Base-by-base conservation (phyloP, 495 filamentous ascomycete genomes). In the Hypoxylon fuscum region DNA sequence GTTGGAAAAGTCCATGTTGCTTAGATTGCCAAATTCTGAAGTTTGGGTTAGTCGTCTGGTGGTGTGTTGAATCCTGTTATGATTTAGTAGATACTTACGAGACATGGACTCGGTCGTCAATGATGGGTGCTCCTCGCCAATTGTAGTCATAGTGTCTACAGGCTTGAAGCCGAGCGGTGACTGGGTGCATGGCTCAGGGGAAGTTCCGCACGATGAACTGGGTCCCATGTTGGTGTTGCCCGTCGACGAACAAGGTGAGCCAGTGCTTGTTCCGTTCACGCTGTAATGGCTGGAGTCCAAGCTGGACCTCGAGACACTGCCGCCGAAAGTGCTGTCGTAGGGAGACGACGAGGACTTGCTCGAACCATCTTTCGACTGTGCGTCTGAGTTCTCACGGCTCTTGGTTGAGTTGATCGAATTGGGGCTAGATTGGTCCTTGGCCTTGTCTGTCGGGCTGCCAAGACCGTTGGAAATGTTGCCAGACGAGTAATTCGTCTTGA, bases 121-220 rank as follows among this genome's bases (percentile, higher is more conserved):
- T n/a, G 63, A 56, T 12, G 76, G 62, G 1, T 78, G 70, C 53
- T 86, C 83, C 64, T 85, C 83, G 43, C 82, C 81, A 55, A 85
- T 85, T 1, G 83, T 85, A 2, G 77, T 79, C 14, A 85, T 50
- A 0, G 80, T 79, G 47, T 89, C 86, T 59, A 85, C 65, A n/a
- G 83, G 74, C 71, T 90, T 91, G 46, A 82, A 79, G 45, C 78
- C 81, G 38, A 76, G 68, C 0, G 81, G 82, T 6, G 83, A 85
- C 55, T 84, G 78, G 23, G 81, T 86, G 11, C 70, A 75, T 2
- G 81, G 81, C 62, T 84, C 81, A 2, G 80, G 80, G n/a, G 81
- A 83, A 3, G 79, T 83, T 6, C 92, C 92, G 67, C 85, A 93
- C 4, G 95, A 98, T n/a, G 93, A 96, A 61, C 74, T 85, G 4